Conservation (phyloP, 176 grass and related monocot species). For the Eleusine indica region DNA sequence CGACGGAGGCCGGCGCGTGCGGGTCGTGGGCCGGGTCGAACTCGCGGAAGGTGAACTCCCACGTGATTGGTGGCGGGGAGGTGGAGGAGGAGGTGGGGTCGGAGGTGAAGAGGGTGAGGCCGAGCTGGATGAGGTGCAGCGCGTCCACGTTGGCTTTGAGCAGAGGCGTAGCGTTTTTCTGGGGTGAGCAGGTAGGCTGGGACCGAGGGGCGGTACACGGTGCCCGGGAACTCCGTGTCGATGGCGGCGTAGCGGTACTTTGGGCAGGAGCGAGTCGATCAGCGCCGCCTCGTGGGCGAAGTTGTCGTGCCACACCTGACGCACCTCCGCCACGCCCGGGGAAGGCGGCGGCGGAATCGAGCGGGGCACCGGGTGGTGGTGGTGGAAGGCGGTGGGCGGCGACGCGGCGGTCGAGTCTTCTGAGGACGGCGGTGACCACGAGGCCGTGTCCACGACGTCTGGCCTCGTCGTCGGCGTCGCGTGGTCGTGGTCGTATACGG, state of each 20-base stretch:
- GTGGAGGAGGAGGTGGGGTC: not conserved
- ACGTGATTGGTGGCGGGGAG: not conserved
- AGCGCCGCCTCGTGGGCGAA: not conserved
- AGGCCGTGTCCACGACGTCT: not conserved
- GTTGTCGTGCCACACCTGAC: conserved; percentile 39
- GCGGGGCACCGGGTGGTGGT: not conserved
- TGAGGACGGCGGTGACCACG: not conserved
- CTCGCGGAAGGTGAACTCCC: conserved; percentile 56
- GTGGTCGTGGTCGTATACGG: not conserved
- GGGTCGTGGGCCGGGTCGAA: conserved; percentile 22
- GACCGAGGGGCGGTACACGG: conserved; percentile 18
- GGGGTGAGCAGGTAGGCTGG: conserved; percentile 9
- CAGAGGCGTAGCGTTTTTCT: conserved; percentile 11
- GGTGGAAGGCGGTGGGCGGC: not conserved
- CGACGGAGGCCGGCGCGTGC: conserved; percentile 36
- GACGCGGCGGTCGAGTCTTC: no score
- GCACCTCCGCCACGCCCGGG: conserved; percentile 12
- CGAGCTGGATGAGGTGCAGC: conserved; percentile 44
- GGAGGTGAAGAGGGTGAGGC: conserved; percentile 40
- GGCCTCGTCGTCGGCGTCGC: not conserved
- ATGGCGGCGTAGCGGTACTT: conserved; percentile 26
- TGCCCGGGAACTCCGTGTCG: conserved; percentile 51
- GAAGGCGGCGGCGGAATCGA: not conserved
- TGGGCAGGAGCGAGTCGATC: conserved; percentile 27
- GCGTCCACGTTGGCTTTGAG: conserved; percentile 35